A percentile compares a stretch with the other conserved stretches of the same genome.
Conservation (phyloP, 2,329 filamentous ascomycete genomes). For the Penicillium sp. region DNA sequence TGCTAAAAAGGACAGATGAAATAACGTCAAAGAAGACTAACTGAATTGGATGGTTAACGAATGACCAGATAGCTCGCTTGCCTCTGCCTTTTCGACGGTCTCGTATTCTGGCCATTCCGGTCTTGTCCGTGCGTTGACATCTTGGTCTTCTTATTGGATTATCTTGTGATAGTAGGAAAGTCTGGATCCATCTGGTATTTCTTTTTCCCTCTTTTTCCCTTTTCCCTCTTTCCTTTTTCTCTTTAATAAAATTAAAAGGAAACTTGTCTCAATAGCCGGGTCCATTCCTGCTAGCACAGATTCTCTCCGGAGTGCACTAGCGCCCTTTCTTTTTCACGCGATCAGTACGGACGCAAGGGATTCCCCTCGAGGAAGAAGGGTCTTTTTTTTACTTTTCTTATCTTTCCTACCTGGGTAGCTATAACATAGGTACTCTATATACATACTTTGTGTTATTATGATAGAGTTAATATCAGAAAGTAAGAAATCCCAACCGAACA, state of each 20-base stretch:
- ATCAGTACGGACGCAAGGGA: slow-evolving; percentile 4
- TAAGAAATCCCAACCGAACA: background rate
- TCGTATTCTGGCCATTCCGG: slow-evolving; percentile 24
- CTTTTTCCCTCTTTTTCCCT: background rate
- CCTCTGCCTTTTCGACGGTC: slow-evolving; percentile 15
- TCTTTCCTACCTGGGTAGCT: background rate
- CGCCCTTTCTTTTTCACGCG: slow-evolving; percentile 7
- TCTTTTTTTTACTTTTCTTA: background rate
- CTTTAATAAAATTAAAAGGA: background rate
- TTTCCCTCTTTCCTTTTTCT: background rate
- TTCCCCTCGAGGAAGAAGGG: slow-evolving; percentile 1
- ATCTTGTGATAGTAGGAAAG: slow-evolving; percentile 9
- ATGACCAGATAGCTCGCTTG: slow-evolving; percentile 21
- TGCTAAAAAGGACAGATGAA: background rate
- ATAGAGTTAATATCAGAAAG: background rate
- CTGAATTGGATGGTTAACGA: slow-evolving; percentile 5
- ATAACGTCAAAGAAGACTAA: background rate
- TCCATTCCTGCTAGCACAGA: slow-evolving; percentile 6
- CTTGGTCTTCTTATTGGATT: slow-evolving; percentile 10
- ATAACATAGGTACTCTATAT: background rate
- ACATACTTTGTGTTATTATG: background rate
- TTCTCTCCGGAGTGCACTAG: slow-evolving; percentile 13
- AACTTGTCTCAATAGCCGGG: slow-evolving; percentile 3
- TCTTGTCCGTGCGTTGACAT: slow-evolving; percentile 17
- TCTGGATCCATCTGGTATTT: slow-evolving; percentile 1